These are phyloP conservation scores for Alternaria sp. DNA, from an alignment of 2,329 filamentous ascomycete species.

Conservation along the genomic window DNA sequence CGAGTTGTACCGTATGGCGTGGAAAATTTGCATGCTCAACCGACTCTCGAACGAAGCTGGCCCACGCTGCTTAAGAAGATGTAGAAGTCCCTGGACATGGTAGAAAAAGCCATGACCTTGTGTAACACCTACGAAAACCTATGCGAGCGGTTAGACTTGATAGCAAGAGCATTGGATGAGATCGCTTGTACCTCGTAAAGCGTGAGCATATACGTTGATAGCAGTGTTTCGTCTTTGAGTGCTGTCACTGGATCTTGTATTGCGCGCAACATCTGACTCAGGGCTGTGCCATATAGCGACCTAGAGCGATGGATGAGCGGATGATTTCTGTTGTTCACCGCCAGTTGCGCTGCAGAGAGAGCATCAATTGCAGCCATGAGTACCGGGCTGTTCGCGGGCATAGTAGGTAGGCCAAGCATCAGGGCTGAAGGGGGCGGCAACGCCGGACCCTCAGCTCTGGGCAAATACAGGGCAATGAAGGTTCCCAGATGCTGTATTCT, in stretches of 20 bases:
- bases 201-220: constrained; percentile 45
- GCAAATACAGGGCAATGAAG: constrained; percentile 42
- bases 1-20: constrained; percentile 46
- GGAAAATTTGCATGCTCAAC: constrained; percentile 41
- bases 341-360: constrained; percentile 43
- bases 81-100: constrained; percentile 45
- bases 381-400: constrained; percentile 40
- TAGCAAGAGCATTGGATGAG: neutral
- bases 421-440: constrained; percentile 45
- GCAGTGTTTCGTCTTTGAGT: constrained; percentile 42
- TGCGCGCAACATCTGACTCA: constrained; percentile 39
- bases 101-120: constrained; percentile 47
- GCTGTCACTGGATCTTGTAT: constrained; percentile 36
- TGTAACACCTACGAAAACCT: constrained; percentile 46
- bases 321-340: constrained; percentile 38
- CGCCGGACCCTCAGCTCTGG: constrained; percentile 33
- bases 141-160: neutral
- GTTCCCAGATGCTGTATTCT: constrained; percentile 43
- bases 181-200: constrained; percentile 37
- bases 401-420: constrained; percentile 40
- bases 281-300: constrained; percentile 43
- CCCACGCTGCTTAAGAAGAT: constrained; percentile 39
- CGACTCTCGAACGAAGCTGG: constrained; percentile 38
- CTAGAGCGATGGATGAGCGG: constrained; percentile 42
- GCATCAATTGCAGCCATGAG: constrained; percentile 43